Evolutionary conservation across 805 yeast genomes (phyloP).

Genomic region (Candida railenensis): DNA sequence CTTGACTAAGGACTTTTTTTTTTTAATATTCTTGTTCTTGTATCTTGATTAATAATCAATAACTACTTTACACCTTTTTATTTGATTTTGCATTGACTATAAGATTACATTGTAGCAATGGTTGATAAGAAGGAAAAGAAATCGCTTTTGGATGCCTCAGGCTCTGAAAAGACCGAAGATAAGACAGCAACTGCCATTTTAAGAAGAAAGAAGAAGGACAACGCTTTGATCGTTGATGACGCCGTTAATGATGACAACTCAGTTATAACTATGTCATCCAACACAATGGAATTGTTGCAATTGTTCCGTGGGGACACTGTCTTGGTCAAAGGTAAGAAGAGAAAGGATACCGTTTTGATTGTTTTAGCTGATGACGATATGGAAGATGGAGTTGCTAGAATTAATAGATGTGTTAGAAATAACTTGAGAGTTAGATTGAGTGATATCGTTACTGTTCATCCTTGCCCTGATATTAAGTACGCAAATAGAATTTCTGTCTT

Average conservation of each 20-base stretch:
- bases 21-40: no score
- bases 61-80: not conserved
- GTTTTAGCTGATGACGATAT: slow-evolving; percentile 95
- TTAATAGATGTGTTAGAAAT: slow-evolving; percentile 95
- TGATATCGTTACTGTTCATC: slow-evolving; percentile 85
- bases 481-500: slow-evolving; percentile 92
- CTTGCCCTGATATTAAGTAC: slow-evolving; percentile 97
- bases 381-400: slow-evolving; percentile 91
- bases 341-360: slow-evolving; percentile 95
- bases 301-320: slow-evolving; percentile 98
- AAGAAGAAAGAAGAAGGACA: slow-evolving; percentile 96
- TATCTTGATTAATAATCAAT: no score
- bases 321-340: slow-evolving; percentile 94
- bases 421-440: slow-evolving; percentile 92
- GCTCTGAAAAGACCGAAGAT: slow-evolving; percentile 56
- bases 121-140: slow-evolving; percentile 26
- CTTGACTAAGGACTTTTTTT: no score
- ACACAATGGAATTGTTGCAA: slow-evolving; percentile 92
- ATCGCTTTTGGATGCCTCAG: slow-evolving; percentile 57
- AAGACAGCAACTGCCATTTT: slow-evolving; percentile 95
- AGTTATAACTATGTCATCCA: slow-evolving; percentile 89
- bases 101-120: slow-evolving; percentile 8
- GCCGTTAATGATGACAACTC: slow-evolving; percentile 97
- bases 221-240: slow-evolving; percentile 92
- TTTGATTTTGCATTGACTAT: no score